A percentile compares a stretch with the other conserved stretches of the same genome.
phyloP scores from a whole-genome alignment of 352 stramenopile genomes.

The Phytophthora pseudosyringae region DNA sequence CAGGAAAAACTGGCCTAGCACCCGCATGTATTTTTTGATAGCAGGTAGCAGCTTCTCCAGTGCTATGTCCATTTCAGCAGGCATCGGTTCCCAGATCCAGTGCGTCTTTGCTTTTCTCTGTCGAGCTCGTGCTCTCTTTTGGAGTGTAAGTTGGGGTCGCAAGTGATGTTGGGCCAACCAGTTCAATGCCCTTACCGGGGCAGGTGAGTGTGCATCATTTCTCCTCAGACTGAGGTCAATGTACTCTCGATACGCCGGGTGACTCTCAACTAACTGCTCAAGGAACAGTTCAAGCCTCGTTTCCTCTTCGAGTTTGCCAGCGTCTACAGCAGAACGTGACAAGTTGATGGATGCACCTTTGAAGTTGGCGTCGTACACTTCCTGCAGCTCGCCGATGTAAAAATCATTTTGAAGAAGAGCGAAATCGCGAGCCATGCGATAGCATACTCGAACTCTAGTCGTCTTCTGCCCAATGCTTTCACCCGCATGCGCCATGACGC shows the following conservation, averaged over 20 bases:
- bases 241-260: slow-evolving; percentile 27
- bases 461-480: background rate
- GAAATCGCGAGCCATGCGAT: slow-evolving; percentile 57
- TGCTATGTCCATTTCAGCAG: slow-evolving; percentile 32
- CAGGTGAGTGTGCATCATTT: background rate
- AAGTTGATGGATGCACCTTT: slow-evolving; percentile 10
- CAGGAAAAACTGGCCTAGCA: slow-evolving; percentile 53
- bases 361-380: slow-evolving; percentile 30
- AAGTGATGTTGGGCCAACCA: slow-evolving; percentile 33
- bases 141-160: slow-evolving; percentile 4
- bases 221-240: background rate
- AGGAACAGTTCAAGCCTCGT: slow-evolving; percentile 35
- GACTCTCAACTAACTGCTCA: slow-evolving; percentile 26
- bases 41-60: slow-evolving; percentile 45
- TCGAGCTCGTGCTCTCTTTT: slow-evolving; percentile 9
- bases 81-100: slow-evolving; percentile 38
- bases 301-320: slow-evolving; percentile 19
- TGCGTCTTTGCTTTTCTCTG: slow-evolving; percentile 9
- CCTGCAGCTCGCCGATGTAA: slow-evolving; percentile 54
- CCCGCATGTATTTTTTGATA: slow-evolving; percentile 50
- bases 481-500: background rate
- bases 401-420: slow-evolving; percentile 62
- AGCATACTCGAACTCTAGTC: slow-evolving; percentile 37
- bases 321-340: background rate
- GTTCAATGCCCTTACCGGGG: slow-evolving; percentile 8